Evolutionary conservation across 2,329 filamentous ascomycete genomes (phyloP).

Genomic region (Epichloe festucae): DNA sequence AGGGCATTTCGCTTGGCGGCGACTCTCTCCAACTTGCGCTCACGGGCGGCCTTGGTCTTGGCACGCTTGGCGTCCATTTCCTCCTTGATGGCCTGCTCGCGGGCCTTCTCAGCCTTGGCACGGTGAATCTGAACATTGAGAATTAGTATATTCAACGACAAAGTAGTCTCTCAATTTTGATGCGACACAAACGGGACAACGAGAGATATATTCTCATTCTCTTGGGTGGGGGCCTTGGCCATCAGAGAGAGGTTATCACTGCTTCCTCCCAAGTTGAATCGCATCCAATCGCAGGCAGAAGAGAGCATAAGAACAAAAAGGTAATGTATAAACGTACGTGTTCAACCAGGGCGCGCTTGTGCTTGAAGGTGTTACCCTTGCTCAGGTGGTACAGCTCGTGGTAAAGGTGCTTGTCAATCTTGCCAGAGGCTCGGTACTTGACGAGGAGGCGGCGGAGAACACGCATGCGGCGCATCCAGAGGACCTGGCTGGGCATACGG

Average conservation of each 20-base stretch:
- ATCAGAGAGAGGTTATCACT: not conserved
- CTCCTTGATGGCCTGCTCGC: conserved; percentile 92
- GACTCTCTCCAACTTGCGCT: conserved; percentile 91
- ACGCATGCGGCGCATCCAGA: conserved; percentile 99
- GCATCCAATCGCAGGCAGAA: not conserved
- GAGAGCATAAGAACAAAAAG: not conserved
- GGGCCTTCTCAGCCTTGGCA: conserved; percentile 98
- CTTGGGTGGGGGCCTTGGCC: not conserved
- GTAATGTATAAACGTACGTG: conserved; percentile 61
- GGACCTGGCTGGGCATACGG: conserved; percentile 95
- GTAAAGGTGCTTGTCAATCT: conserved; percentile 99
- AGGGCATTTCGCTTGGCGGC: conserved; percentile 81
- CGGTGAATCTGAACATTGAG: conserved; percentile 71
- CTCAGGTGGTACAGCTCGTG: conserved; percentile 99
- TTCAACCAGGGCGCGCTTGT: conserved; percentile 99
- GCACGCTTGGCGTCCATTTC: conserved; percentile 99
- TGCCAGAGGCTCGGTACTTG: conserved; percentile 99
- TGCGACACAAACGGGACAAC: not conserved
- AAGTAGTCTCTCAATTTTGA: not conserved
- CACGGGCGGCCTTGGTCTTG: conserved; percentile 99
- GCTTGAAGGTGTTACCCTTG: conserved; percentile 99
- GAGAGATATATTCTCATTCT: not conserved
- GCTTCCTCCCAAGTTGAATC: not conserved
- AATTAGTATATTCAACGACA: not conserved
- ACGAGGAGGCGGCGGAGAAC: conserved; percentile 97